Percentiles rank a stretch among this genome's conserved stretches.
These are phyloP conservation scores for Gymnopilus junonius DNA, from an alignment of 768 basidiomycete species.

Conservation along the genomic window DNA sequence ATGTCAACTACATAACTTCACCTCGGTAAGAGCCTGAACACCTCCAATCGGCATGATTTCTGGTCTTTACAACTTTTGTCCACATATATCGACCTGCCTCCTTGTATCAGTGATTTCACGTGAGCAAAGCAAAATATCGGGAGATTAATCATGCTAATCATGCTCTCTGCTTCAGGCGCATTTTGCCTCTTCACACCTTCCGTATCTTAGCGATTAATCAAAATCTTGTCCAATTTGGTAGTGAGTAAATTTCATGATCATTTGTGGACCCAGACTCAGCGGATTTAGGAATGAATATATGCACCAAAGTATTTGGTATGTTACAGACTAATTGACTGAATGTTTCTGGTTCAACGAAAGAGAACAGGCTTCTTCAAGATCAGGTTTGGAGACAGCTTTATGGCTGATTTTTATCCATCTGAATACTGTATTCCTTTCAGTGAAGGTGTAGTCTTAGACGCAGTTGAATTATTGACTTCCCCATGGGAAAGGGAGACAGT, in stretches of 20 bases:
- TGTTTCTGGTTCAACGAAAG: not conserved
- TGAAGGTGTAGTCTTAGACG: constrained; percentile 68
- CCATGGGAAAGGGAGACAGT: constrained; percentile 75
- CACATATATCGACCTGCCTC: not conserved
- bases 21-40: constrained; percentile 56
- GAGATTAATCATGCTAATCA: not conserved
- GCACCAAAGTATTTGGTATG: constrained; percentile 77
- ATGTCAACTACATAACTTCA: constrained; percentile 84
- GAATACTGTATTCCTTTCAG: constrained; percentile 37
- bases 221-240: constrained; percentile 72
- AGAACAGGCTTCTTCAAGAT: constrained; percentile 78
- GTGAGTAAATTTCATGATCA: constrained; percentile 42
- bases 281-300: constrained; percentile 59
- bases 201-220: constrained; percentile 69
- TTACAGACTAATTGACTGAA: constrained; percentile 1
- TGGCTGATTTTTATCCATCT: not conserved
- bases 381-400: constrained; percentile 40
- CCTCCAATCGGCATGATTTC: not conserved
- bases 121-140: constrained; percentile 25
- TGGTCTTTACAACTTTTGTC: not conserved
- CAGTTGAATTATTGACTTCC: constrained; percentile 77
- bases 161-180: constrained; percentile 49
- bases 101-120: constrained; percentile 69
- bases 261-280: not conserved
- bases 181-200: constrained; percentile 77